phyloP scores from a whole-genome alignment of 2,329 filamentous ascomycete species.

The Escovopsis weberi region DNA sequence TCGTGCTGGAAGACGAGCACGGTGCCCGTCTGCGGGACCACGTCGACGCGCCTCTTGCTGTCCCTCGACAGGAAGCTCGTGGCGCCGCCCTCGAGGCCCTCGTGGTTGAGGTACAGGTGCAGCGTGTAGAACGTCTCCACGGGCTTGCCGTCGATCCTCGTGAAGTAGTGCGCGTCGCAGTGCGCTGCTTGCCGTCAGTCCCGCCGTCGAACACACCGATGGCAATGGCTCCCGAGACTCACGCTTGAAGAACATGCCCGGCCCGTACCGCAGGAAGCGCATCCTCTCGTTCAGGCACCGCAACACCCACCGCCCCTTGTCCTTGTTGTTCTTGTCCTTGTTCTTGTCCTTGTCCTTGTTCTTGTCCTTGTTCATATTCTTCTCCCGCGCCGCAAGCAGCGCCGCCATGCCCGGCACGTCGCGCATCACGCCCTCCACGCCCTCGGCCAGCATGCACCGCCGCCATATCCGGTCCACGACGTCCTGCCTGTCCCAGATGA shows the following conservation, averaged over 20 bases:
- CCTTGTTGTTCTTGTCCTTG: not conserved
- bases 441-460: constrained; percentile 33
- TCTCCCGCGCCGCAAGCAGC: not conserved
- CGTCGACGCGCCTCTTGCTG: constrained; percentile 28
- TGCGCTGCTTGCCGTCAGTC: constrained; percentile 34
- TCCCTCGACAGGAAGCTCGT: constrained; percentile 37
- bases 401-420: constrained; percentile 16
- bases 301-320: constrained; percentile 25
- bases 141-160: constrained; percentile 29
- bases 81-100: constrained; percentile 33
- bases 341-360: constrained; percentile 7
- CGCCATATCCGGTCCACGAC: constrained; percentile 49
- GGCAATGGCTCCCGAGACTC: constrained; percentile 6
- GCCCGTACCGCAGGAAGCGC: constrained; percentile 58
- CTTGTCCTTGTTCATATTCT: constrained; percentile 9
- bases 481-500: constrained; percentile 56
- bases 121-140: constrained; percentile 37
- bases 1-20: constrained; percentile 46
- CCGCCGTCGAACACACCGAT: too few species aligned
- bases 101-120: constrained; percentile 32
- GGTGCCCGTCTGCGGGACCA: constrained; percentile 41
- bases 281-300: constrained; percentile 53
- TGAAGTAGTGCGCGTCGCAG: constrained; percentile 50
- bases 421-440: constrained; percentile 25
- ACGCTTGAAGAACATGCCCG: constrained; percentile 58